Base-by-base conservation (phyloP, 2,329 filamentous ascomycete species). In the Emmonsiellopsis sp. region DNA sequence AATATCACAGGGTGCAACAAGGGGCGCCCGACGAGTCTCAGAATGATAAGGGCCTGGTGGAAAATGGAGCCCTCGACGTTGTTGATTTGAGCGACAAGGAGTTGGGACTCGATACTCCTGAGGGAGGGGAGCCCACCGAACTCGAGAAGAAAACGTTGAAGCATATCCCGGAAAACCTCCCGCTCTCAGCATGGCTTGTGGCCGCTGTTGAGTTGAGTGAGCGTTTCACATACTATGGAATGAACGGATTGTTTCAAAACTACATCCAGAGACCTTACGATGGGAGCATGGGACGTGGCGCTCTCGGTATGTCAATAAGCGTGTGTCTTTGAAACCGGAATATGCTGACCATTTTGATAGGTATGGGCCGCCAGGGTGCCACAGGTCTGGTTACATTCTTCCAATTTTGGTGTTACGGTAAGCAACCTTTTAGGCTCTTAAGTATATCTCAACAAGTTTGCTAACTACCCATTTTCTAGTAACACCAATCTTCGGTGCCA, bases 201-300 rank as follows among this genome's bases (percentile, higher is more conserved):
- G 79, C 79, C 32, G 59, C 79, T 13, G 77, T 82, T 45, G 80
- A 82, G 61, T 66, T 81, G 49, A 71, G 73, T 56, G 80, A 83
- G 64, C 77, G 80, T 52, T 82, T 83, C 69, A 77, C 79, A 54
- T 81, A 77, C 70, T 81, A 80, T 57, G 77, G 77, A 57, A 72
- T 77, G 54, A 73, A 73, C 48, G 78, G 78, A 53, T 63, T 79
- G 38, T 80, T 80, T 65, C 78, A 80, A 58, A 81, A 81, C 64
- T 82, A 81, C 62, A 72, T 80, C 58, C 65, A 73, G 52, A 67
- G 65, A 53, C 69, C 71, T 31, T 58, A 69, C 7, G 66, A 73
- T 55, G 70, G 69, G 37, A 70, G 64, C 43, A 20, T 67, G 51
- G 69, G 69, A 34, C 66, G 65, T 54, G 71, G 73, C 64, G 70